Percentiles rank a stretch among this genome's conserved stretches.
These are phyloP conservation scores for Globisporangium megalacanthum DNA, from an alignment of 352 stramenopile genomes.

Conservation along the genomic window DNA sequence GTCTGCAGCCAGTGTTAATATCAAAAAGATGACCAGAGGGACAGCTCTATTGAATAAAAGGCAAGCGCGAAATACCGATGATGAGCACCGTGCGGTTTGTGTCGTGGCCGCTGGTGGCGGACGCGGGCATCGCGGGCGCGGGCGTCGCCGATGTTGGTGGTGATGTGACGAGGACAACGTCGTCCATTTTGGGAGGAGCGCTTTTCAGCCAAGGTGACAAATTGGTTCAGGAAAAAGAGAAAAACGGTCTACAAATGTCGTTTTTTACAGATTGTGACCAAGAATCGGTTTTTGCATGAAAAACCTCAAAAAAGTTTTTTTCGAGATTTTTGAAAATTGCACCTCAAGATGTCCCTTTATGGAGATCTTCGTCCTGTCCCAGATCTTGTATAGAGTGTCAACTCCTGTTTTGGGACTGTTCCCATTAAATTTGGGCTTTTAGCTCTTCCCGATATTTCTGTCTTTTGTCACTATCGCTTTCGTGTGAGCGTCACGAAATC, in stretches of 20 bases:
- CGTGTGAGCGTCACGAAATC: background rate
- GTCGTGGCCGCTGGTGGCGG: constrained; percentile 1
- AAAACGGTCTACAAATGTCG: too few relatives aligned
- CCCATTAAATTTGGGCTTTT: too few relatives aligned
- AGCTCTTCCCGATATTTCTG: too few relatives aligned
- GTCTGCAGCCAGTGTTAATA: constrained; percentile 9
- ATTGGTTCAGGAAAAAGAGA: background rate
- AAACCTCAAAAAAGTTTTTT: background rate
- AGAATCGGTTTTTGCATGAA: too few relatives aligned
- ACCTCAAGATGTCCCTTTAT: background rate
- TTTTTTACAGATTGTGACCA: too few relatives aligned
- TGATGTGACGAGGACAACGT: too few relatives aligned
- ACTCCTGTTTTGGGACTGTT: background rate
- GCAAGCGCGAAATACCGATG: constrained; percentile 38
- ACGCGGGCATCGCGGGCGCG: background rate
- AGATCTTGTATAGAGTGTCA: background rate
- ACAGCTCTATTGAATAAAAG: constrained; percentile 9
- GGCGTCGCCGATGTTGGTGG: background rate
- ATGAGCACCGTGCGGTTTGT: constrained; percentile 47
- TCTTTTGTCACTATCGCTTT: background rate
- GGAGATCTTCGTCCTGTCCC: background rate
- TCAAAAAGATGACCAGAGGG: background rate
- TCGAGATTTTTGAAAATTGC: background rate
- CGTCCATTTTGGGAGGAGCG: background rate
- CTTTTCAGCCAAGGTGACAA: background rate